These are phyloP conservation scores for Triticum aestivum DNA, from an alignment of 176 grass and related monocot species.

Conservation along the genomic window DNA sequence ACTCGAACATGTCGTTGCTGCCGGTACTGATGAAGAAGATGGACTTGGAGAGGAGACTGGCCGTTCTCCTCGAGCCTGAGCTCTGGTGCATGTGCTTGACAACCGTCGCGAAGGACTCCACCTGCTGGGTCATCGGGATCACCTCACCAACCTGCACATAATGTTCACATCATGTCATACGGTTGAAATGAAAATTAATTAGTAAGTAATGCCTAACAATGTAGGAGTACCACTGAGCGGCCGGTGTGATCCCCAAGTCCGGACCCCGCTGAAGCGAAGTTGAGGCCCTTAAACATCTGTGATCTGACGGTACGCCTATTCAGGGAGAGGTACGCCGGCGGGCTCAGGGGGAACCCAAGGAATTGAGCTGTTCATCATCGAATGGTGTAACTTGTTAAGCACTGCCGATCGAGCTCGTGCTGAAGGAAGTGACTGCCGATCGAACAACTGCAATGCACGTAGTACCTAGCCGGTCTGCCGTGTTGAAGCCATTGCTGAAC, in stretches of 20 bases:
- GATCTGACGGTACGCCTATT: constrained; percentile 5
- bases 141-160: constrained; percentile 23
- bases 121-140: constrained; percentile 39
- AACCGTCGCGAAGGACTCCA: constrained; percentile 29
- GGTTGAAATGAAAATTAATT: background rate
- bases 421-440: background rate
- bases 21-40: constrained; percentile 64
- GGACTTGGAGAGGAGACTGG: constrained; percentile 42
- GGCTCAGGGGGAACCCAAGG: constrained; percentile 64
- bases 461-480: constrained; percentile 70
- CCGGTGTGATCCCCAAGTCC: constrained; percentile 52
- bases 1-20: constrained; percentile 74
- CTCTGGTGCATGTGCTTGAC: constrained; percentile 22
- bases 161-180: background rate
- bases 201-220: background rate
- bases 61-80: background rate
- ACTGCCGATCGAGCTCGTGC: background rate
- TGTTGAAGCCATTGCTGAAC: constrained; percentile 94
- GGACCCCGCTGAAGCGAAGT: constrained; percentile 91
- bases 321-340: constrained; percentile 63
- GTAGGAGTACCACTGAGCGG: background rate
- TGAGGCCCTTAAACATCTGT: constrained; percentile 54
- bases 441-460: background rate
- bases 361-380: constrained; percentile 35
- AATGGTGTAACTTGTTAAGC: background rate